A percentile compares a stretch with the other conserved stretches of the same genome.
Conservation (phyloP, 2,329 filamentous ascomycete genomes). For the Aspergillus sp. region DNA sequence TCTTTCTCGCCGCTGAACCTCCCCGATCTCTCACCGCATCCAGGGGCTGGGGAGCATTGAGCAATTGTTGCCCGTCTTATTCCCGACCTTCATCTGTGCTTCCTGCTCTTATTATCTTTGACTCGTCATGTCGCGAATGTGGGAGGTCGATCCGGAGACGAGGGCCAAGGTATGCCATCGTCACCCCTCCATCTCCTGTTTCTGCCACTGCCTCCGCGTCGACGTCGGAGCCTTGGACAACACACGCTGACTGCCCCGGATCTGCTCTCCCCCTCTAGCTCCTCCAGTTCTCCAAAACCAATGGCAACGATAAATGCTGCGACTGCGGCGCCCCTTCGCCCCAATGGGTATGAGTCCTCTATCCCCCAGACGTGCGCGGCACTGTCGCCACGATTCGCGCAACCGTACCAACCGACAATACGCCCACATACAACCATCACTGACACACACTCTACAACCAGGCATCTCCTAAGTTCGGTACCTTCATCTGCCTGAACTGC, state of each 20-base stretch:
- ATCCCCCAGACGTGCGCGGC: too few species aligned
- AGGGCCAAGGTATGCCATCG: slow-evolving; percentile 73
- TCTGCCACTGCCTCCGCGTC: background rate
- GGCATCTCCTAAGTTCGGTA: slow-evolving; percentile 90
- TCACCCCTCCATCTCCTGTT: background rate
- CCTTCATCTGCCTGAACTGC: slow-evolving; percentile 97
- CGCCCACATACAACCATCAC: background rate
- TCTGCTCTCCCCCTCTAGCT: slow-evolving; percentile 58
- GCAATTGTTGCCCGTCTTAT: slow-evolving; percentile 2
- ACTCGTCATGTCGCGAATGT: slow-evolving; percentile 71
- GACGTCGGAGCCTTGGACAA: slow-evolving; percentile 12
- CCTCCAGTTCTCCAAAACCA: slow-evolving; percentile 84
- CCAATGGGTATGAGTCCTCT: slow-evolving; percentile 74
- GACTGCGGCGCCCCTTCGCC: slow-evolving; percentile 94
- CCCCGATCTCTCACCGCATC: background rate
- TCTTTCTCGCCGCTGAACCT: background rate
- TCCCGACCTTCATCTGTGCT: background rate
- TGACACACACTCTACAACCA: slow-evolving; percentile 29
- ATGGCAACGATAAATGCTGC: slow-evolving; percentile 86
- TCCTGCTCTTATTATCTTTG: background rate
- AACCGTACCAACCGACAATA: background rate
- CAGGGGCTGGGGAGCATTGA: slow-evolving; percentile 7
- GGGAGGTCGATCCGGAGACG: slow-evolving; percentile 98
- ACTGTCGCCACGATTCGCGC: slow-evolving; percentile 3
- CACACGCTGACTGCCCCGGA: slow-evolving; percentile 4